Evolutionary conservation across 495 filamentous ascomycete species (phyloP), one percentile per base, ranked within the genome.

Genomic region (Viridothelium virens): DNA sequence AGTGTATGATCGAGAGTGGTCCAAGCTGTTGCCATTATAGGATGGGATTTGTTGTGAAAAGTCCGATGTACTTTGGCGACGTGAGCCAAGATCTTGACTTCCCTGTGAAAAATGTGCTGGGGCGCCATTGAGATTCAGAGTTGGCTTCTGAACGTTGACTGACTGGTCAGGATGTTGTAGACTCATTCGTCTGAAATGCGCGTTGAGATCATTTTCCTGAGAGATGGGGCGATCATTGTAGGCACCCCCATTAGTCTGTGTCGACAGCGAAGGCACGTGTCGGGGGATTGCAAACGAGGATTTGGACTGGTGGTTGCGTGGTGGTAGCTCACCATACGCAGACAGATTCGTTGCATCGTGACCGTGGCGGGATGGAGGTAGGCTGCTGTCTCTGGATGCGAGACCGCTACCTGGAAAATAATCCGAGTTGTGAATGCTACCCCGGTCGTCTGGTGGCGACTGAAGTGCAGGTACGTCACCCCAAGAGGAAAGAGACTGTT

Each of bases 211-310:
- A 14, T 3, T 34, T 7, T 36, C 31, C 31, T 36, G n/a, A 18
- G 53, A 36, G n/a, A 9, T 59, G 7, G 31, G 53, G 7, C 53
- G 53, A 59, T 59, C 53, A 18, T 59, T 59, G 31, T 34, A 59
- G 5, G 53, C 53, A 2, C 53, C 53, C 1, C 53, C 53, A 36
- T 59, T 59, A 7, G 53, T 59, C 31, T 59, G 53, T 7, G 53
- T 34, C 7, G 53, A 59, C 7, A 59, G 53, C 31, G 53, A 59
- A 36, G 53, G 53, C 5, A 59, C 53, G 18, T 59, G 53, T 6
- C 53, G 53, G 36, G 53, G 53, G 25, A 59, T 36, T 59, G 25
- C 53, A 36, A 59, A 59, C 18, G 53, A 59, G 36, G 53, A 36
- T 9, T 36, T 18, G 14, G 53, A 3, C 31, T 59, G 53, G 36